Conservation (phyloP, 768 basidiomycete genomes). For the Rhizopogon sp. region DNA sequence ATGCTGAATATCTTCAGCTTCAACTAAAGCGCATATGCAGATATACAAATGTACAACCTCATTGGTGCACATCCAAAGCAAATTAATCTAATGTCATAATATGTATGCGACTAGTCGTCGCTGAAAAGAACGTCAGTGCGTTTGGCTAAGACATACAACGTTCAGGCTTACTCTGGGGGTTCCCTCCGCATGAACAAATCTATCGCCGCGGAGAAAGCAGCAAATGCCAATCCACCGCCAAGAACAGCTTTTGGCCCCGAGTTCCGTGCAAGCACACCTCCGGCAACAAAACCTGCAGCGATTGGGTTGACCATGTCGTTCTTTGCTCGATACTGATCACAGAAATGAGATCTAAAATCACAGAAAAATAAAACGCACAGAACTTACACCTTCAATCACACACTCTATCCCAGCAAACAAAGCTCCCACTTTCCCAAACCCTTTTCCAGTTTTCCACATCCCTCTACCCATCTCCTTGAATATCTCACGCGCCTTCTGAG, state of each 20-base stretch:
- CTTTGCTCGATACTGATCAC: conserved; percentile 82
- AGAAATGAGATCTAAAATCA: conserved; percentile 1
- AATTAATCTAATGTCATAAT: background rate
- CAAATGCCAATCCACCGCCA: conserved; percentile 89
- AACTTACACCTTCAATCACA: conserved; percentile 85
- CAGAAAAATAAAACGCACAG: background rate
- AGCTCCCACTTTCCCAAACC: conserved; percentile 92
- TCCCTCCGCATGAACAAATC: conserved; percentile 79
- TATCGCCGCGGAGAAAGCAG: conserved; percentile 88
- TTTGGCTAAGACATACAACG: background rate
- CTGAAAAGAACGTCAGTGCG: background rate
- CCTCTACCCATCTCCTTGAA: conserved; percentile 93
- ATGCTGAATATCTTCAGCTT: too few relatives aligned
- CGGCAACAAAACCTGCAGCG: conserved; percentile 82
- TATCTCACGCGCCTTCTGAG: conserved; percentile 78
- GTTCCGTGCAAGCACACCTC: conserved; percentile 82
- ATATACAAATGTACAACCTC: too few relatives aligned
- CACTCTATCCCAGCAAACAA: conserved; percentile 95
- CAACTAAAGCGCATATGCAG: too few relatives aligned
- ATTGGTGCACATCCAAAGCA: background rate
- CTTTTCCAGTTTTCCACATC: conserved; percentile 87
- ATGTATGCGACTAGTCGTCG: conserved; percentile 4
- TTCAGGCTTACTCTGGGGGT: conserved; percentile 60
- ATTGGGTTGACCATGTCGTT: conserved; percentile 94
- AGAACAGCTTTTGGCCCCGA: conserved; percentile 83